Evolutionary conservation across 2,329 filamentous ascomycete genomes (phyloP).

Genomic region (Sporothrix humicola): DNA sequence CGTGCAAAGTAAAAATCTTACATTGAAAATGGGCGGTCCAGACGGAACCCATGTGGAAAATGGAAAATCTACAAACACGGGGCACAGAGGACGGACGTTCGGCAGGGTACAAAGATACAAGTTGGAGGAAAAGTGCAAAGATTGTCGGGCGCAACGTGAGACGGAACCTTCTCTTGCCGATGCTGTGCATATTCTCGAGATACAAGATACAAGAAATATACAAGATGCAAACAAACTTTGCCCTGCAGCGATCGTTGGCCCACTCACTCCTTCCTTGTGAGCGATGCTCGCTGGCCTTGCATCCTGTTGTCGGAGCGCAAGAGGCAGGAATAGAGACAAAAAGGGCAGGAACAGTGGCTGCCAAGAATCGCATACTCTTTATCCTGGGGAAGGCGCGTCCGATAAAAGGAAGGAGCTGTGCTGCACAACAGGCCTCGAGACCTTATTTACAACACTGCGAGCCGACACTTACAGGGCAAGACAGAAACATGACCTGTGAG

Average conservation of each 20-base stretch:
- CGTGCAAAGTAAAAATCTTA: neutral
- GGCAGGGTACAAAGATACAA: no score
- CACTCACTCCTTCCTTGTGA: neutral
- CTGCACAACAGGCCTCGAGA: neutral
- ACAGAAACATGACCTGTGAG: neutral
- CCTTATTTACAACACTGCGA: neutral
- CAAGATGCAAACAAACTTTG: neutral
- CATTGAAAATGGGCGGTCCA: neutral
- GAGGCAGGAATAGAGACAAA: neutral
- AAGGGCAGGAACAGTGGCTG: neutral
- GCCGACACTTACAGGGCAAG: neutral
- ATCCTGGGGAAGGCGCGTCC: constrained; percentile 16
- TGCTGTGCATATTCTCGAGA: neutral
- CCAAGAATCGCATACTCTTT: constrained; percentile 9
- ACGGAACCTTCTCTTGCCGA: constrained; percentile 4
- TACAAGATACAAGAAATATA: no score
- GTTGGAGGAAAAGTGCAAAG: no score
- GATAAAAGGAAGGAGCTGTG: constrained; percentile 9
- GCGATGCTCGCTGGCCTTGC: neutral
- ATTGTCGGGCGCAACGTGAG: neutral
- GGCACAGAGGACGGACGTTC: neutral
- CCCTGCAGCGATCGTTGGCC: neutral
- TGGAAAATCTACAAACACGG: neutral
- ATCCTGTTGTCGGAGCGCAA: constrained; percentile 11
- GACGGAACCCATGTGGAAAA: neutral